phyloP scores from a whole-genome alignment of 352 stramenopile genomes.

The Globisporangium orthogonon region DNA sequence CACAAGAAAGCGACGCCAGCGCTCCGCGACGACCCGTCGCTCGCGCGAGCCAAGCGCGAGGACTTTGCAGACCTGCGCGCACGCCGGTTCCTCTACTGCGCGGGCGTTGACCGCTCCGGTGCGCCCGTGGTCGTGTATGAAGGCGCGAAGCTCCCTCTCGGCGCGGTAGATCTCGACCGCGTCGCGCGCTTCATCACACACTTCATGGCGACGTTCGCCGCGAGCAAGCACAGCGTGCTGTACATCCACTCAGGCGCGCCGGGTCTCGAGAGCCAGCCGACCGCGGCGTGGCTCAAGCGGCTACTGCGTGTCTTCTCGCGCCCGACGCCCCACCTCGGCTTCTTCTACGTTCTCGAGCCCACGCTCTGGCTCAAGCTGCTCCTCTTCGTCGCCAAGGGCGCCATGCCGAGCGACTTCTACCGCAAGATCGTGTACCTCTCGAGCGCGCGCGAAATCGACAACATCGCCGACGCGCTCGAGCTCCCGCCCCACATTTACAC shows the following conservation, averaged over 20 bases:
- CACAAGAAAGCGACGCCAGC: conserved; percentile 12
- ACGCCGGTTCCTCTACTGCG: conserved; percentile 59
- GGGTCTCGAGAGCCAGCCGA: conserved; percentile 42
- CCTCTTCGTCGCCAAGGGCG: conserved; percentile 60
- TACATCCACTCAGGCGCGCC: conserved; percentile 50
- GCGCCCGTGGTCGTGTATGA: conserved; percentile 69
- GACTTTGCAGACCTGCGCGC: conserved; percentile 53
- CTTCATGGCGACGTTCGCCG: conserved; percentile 51
- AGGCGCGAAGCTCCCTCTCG: conserved; percentile 35
- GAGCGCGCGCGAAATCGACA: conserved; percentile 35
- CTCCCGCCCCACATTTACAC: conserved; percentile 38
- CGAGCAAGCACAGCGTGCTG: conserved; percentile 58
- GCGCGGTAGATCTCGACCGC: conserved; percentile 51
- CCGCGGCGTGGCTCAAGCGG: conserved; percentile 59
- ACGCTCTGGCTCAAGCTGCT: conserved; percentile 71
- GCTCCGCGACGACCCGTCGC: conserved; percentile 28
- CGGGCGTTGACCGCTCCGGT: conserved; percentile 58
- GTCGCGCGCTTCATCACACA: conserved; percentile 70
- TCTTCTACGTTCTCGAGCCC: conserved; percentile 76
- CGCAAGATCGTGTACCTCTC: conserved; percentile 73
- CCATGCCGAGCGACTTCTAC: conserved; percentile 59
- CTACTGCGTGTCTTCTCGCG: conserved; percentile 54
- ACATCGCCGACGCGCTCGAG: conserved; percentile 37
- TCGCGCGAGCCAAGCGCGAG: conserved; percentile 40
- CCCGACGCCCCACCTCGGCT: conserved; percentile 37